These are phyloP conservation scores for Phytophthora syringae DNA, from an alignment of 352 stramenopile genomes.

Conservation along the genomic window DNA sequence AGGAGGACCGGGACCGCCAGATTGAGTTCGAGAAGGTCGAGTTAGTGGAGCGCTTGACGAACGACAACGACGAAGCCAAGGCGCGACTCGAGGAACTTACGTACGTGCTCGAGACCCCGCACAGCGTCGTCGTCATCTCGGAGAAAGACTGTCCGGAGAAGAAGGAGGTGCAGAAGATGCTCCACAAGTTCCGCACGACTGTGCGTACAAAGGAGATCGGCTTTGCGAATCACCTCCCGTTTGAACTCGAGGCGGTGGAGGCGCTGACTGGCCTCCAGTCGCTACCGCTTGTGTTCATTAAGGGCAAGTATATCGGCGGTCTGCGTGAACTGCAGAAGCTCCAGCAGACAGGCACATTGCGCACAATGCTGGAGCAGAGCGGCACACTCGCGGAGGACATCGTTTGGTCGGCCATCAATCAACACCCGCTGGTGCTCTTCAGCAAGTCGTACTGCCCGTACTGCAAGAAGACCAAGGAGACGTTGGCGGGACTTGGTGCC, in stretches of 20 bases:
- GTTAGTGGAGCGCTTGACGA: constrained; percentile 66
- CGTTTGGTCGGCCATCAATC: constrained; percentile 74
- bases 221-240: constrained; percentile 59
- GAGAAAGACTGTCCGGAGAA: constrained; percentile 95
- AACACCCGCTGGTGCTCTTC: constrained; percentile 80
- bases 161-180: constrained; percentile 83
- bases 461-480: constrained; percentile 87
- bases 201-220: constrained; percentile 69
- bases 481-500: constrained; percentile 60
- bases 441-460: constrained; percentile 90
- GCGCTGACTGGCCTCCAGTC: constrained; percentile 90
- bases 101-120: constrained; percentile 71
- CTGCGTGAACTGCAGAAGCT: constrained; percentile 94
- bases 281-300: constrained; percentile 97
- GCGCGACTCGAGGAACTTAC: constrained; percentile 76
- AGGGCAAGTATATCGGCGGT: constrained; percentile 93
- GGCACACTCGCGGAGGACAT: constrained; percentile 76
- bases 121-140: constrained; percentile 94
- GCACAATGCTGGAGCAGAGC: constrained; percentile 83
- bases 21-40: constrained; percentile 76
- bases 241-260: constrained; percentile 80
- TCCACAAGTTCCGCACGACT: constrained; percentile 72
- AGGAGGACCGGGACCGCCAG: constrained; percentile 70
- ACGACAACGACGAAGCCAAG: constrained; percentile 61
- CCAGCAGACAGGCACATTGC: constrained; percentile 79